phyloP scores from a whole-genome alignment of 2,329 filamentous ascomycete genomes.

The Amesomyces nigricolor region DNA sequence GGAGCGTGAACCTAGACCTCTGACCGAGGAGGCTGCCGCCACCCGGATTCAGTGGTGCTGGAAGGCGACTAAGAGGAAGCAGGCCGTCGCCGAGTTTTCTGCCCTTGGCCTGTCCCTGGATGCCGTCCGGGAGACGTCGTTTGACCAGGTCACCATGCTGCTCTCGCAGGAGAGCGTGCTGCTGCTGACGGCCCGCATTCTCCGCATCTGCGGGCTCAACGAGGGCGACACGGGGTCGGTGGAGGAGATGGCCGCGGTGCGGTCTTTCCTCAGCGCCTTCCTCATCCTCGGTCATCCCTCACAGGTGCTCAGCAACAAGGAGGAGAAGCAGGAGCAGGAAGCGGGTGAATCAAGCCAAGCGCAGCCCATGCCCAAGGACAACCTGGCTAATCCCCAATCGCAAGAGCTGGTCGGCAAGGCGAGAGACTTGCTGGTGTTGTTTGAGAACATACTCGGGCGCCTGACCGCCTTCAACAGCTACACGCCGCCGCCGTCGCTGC shows the following conservation, averaged over 20 bases:
- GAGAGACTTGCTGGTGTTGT: slow-evolving; percentile 69
- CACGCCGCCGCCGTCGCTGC: slow-evolving; percentile 56
- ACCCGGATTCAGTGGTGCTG: slow-evolving; percentile 65
- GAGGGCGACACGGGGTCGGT: slow-evolving; percentile 59
- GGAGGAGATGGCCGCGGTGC: slow-evolving; percentile 62
- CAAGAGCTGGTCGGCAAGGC: slow-evolving; percentile 73
- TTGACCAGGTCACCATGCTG: slow-evolving; percentile 66
- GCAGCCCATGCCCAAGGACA: slow-evolving; percentile 43
- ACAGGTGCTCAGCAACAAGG: slow-evolving; percentile 70
- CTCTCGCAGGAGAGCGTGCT: slow-evolving; percentile 64
- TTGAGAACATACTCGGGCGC: slow-evolving; percentile 66
- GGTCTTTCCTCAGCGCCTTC: slow-evolving; percentile 75
- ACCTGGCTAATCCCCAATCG: slow-evolving; percentile 56
- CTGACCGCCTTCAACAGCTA: slow-evolving; percentile 62
- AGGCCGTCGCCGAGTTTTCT: slow-evolving; percentile 59
- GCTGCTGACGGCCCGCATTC: slow-evolving; percentile 57
- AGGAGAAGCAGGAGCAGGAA: slow-evolving; percentile 51
- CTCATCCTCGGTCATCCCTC: slow-evolving; percentile 74
- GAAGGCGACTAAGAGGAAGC: slow-evolving; percentile 53
- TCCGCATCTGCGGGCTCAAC: slow-evolving; percentile 63
- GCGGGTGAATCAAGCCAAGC: slow-evolving; percentile 44
- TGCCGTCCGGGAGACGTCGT: slow-evolving; percentile 61
- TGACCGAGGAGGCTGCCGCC: slow-evolving; percentile 58
- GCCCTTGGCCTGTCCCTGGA: slow-evolving; percentile 65
- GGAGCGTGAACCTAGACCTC: slow-evolving; percentile 39